Evolutionary conservation across 2,329 filamentous ascomycete species (phyloP).

Genomic region (Bimuria novae-zelandiae): DNA sequence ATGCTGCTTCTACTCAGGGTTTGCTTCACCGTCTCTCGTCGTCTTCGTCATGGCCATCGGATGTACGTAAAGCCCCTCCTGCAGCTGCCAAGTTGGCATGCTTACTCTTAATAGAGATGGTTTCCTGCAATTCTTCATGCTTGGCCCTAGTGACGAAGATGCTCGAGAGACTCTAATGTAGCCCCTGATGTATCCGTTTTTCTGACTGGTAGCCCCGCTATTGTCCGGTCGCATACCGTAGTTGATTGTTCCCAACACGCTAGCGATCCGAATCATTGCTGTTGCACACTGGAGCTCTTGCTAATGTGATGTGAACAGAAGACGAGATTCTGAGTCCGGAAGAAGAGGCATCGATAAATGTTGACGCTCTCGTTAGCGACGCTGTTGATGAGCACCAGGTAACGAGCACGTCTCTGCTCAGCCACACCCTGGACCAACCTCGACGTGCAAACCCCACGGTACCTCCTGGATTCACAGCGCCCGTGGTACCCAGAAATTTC

Average conservation of each 20-base stretch:
- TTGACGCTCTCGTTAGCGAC: conserved; percentile 72
- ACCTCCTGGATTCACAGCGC: conserved; percentile 50
- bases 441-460: conserved; percentile 51
- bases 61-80: conserved; percentile 52
- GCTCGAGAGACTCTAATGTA: conserved; percentile 36
- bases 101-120: conserved; percentile 51
- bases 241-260: conserved; percentile 14
- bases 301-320: conserved; percentile 58
- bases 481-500: conserved; percentile 30
- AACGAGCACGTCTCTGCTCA: conserved; percentile 21
- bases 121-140: conserved; percentile 37
- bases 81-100: conserved; percentile 44
- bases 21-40: conserved; percentile 47
- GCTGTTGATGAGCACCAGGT: conserved; percentile 41
- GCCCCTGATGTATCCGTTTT: conserved; percentile 35
- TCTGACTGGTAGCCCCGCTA: conserved; percentile 20
- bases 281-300: conserved; percentile 19
- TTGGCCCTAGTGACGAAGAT: conserved; percentile 48
- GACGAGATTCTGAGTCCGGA: conserved; percentile 63
- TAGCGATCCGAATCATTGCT: background rate
- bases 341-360: conserved; percentile 65
- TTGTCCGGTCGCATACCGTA: conserved; percentile 24
- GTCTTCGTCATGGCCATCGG: conserved; percentile 52
- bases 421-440: conserved; percentile 40
- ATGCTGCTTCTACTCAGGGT: conserved; percentile 41